phyloP scores from a whole-genome alignment of 2,329 filamentous ascomycete species.

The Phoma herbarum region DNA sequence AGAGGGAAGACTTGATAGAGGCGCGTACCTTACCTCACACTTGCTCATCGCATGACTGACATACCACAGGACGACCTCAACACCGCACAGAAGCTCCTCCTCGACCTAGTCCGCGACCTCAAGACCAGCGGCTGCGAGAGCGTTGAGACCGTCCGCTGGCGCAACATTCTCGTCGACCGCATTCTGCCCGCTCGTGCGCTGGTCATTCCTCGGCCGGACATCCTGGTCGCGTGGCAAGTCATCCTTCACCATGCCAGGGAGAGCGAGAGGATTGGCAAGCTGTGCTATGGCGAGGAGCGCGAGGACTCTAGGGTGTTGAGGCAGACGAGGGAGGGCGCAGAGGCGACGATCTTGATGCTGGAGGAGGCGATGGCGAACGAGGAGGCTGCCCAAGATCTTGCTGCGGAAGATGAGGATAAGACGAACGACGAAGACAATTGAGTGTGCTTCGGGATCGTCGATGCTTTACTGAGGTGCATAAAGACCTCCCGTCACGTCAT shows the following conservation, averaged over 20 bases:
- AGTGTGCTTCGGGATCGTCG: no score
- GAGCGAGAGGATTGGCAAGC: conserved; percentile 4
- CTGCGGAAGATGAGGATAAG: not conserved
- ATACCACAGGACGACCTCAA: conserved; percentile 1
- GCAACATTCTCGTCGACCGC: conserved; percentile 22
- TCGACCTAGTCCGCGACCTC: conserved; percentile 18
- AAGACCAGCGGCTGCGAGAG: conserved; percentile 10
- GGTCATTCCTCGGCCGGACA: not conserved
- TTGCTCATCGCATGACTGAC: not conserved
- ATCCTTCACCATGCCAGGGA: conserved; percentile 1
- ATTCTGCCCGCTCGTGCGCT: conserved; percentile 17
- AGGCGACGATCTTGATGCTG: not conserved
- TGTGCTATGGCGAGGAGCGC: conserved; percentile 19
- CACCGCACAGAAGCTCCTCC: not conserved
- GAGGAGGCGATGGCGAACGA: not conserved
- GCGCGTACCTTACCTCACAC: not conserved
- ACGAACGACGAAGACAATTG: no score
- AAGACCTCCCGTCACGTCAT: no score
- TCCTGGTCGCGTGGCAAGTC: conserved; percentile 3
- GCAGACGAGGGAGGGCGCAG: conserved; percentile 6
- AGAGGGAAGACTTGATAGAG: not conserved
- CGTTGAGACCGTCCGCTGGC: conserved; percentile 23
- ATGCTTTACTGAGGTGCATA: no score
- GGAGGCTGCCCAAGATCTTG: not conserved
- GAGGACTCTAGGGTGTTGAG: conserved; percentile 8